Base-by-base conservation (phyloP, 139 green algal species). In the Closterium sp. region DNA sequence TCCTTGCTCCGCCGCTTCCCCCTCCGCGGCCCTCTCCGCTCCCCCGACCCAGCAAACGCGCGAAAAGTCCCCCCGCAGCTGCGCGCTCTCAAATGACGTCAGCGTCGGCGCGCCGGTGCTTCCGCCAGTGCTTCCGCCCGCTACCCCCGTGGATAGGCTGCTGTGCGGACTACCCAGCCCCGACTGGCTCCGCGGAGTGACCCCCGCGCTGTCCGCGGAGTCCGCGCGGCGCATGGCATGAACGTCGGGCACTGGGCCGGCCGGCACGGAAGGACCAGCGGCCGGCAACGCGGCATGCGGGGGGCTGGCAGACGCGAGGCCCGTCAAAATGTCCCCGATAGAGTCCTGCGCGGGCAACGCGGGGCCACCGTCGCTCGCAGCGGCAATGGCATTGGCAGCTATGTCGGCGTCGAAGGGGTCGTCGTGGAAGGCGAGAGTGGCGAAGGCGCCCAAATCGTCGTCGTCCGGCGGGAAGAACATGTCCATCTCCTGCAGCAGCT, bases 401-500 rank as follows among this genome's bases (percentile, higher is more conserved):
- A 19, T 19, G 12, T 2, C 25, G 55, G 55, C 55, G 12, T 76
- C 55, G 55, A 76, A 19, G 16, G 55, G 55, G 55, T 76, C 55
- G 55, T 76, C 55, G 55, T 76, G 16, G 55, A 76, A 76, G 12
- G 55, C 55, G 55, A 76, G 55, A 16, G n/a, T n/a, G n/a, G 55
- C 55, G 12, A 76, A 76, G 55, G 55, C 55, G 55, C 55, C 25
- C 2, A 76, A 12, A 28, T 76, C 55, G 55, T 76, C 55, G 55
- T 76, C 55, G 55, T 76, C 83, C 10, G 83, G 83, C 83, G 30
- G 83, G 25, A 86, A 33, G 30, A 86, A 86, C 30, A 33, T 86
- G 83, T 86, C 30, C 83, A 86, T 86, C n/a, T 86, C 83, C 30
- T 86, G 83, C 28, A 86, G 28, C 28, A 86, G 83, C n/a, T 86